Evolutionary conservation across 768 basidiomycete species (phyloP).

Genomic region (Albatrellus ellisii): DNA sequence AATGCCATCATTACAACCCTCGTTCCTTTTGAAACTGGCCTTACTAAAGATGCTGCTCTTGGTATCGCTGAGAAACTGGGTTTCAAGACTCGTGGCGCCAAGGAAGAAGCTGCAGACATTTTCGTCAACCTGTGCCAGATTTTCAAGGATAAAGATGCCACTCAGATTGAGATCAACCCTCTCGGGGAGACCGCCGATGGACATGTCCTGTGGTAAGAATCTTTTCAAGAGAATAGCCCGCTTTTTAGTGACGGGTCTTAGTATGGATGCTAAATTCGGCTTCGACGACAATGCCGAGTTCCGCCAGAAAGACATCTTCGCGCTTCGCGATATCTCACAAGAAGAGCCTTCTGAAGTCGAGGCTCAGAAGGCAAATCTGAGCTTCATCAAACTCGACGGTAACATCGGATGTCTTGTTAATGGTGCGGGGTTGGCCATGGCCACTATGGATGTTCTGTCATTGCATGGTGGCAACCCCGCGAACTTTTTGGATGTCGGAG

Average conservation of each 20-base stretch:
- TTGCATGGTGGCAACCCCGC: slow-evolving; percentile 94
- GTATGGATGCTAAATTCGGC: slow-evolving; percentile 99
- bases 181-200: slow-evolving; percentile 89
- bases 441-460: slow-evolving; percentile 98
- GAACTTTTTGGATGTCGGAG: slow-evolving; percentile 98
- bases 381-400: slow-evolving; percentile 99
- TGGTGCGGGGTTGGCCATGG: slow-evolving; percentile 98
- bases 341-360: slow-evolving; percentile 97
- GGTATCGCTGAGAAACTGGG: slow-evolving; percentile 83
- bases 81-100: slow-evolving; percentile 58
- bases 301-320: slow-evolving; percentile 85
- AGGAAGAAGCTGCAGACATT: slow-evolving; percentile 81
- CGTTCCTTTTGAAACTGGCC: slow-evolving; percentile 73
- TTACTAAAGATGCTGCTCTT: slow-evolving; percentile 59
- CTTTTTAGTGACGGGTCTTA: slow-evolving; percentile 19
- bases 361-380: slow-evolving; percentile 90
- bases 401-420: slow-evolving; percentile 96
- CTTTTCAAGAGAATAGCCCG: not conserved
- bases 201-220: slow-evolving; percentile 73
- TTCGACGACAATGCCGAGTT: slow-evolving; percentile 99
- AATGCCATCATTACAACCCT: slow-evolving; percentile 91
- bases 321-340: slow-evolving; percentile 82
- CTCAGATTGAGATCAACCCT: slow-evolving; percentile 99
- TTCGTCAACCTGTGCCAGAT: slow-evolving; percentile 92
- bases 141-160: slow-evolving; percentile 98